Conservation (phyloP, 768 basidiomycete genomes). For the Leccinellum albellum region DNA sequence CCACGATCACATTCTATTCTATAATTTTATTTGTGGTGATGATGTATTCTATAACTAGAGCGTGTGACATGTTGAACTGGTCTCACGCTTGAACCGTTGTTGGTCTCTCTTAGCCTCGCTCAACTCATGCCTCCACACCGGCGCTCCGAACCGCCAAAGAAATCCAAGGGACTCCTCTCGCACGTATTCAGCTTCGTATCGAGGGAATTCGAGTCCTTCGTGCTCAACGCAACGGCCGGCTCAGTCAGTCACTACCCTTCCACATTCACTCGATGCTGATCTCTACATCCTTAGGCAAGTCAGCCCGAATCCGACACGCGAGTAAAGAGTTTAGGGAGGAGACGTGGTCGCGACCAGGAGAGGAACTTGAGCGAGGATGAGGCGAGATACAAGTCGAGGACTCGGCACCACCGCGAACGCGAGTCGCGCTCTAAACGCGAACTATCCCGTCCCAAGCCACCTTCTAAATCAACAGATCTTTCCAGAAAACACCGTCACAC, state of each 20-base stretch:
- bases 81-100: slow-evolving; percentile 20
- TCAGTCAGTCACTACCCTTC: slow-evolving; percentile 13
- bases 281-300: slow-evolving; percentile 12
- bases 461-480: slow-evolving; percentile 20
- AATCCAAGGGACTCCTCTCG: slow-evolving; percentile 45
- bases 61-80: neutral
- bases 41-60: slow-evolving; percentile 10
- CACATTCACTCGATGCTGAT: slow-evolving; percentile 3
- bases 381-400: slow-evolving; percentile 3
- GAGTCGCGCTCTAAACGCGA: slow-evolving; percentile 6
- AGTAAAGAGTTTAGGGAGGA: slow-evolving; percentile 7
- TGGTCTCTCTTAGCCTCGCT: neutral
- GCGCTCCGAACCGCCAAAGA: slow-evolving; percentile 1
- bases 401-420: slow-evolving; percentile 8
- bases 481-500: neutral
- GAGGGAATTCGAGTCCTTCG: slow-evolving; percentile 67
- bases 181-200: slow-evolving; percentile 69
- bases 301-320: slow-evolving; percentile 10
- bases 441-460: slow-evolving; percentile 11
- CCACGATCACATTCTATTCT: slow-evolving; percentile 1
- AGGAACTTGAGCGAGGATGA: slow-evolving; percentile 15
- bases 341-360: slow-evolving; percentile 6
- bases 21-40: slow-evolving; percentile 7
- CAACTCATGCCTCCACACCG: slow-evolving; percentile 12
- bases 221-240: slow-evolving; percentile 55